Conservation (phyloP, 192 early-diverging fungal species). For the Coemansia sp. region DNA sequence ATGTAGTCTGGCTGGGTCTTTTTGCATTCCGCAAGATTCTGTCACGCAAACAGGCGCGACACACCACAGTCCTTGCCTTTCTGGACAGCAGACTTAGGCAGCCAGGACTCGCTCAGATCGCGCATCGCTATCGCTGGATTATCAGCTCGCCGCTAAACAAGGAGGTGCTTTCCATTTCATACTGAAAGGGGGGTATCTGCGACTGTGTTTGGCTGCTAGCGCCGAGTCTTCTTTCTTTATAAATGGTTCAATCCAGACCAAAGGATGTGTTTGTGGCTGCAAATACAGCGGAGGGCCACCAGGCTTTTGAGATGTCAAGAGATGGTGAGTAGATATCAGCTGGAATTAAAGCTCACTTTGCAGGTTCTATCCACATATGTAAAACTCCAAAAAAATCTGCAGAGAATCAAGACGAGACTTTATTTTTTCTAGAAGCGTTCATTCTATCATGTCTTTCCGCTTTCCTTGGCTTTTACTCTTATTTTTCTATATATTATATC, state of each 20-base stretch:
- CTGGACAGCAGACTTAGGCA: conserved; percentile 11
- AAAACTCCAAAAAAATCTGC: too few relatives aligned
- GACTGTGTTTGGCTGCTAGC: neutral
- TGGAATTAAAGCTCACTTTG: too few relatives aligned
- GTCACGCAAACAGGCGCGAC: conserved; percentile 46
- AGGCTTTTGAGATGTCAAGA: too few relatives aligned
- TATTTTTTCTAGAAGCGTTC: too few relatives aligned
- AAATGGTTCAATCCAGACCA: neutral
- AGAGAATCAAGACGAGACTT: too few relatives aligned
- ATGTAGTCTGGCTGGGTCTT: conserved; percentile 53
- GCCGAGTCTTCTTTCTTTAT: neutral
- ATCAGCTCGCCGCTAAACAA: conserved; percentile 28
- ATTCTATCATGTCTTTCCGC: too few relatives aligned
- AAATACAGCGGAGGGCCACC: too few relatives aligned
- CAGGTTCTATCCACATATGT: too few relatives aligned
- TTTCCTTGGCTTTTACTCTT: too few relatives aligned
- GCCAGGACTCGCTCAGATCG: conserved; percentile 16
- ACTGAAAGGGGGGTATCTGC: conserved; percentile 6
- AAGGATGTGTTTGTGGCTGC: too few relatives aligned
- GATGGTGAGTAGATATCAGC: too few relatives aligned
- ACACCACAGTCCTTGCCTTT: conserved; percentile 25
- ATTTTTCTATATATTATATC: too few relatives aligned
- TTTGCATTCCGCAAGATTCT: conserved; percentile 53
- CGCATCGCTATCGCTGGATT: conserved; percentile 11
- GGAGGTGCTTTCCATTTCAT: conserved; percentile 24